A percentile compares a stretch with the other conserved stretches of the same genome.
Conservation (phyloP, 164 flowering plant genomes). For the Chimonanthus salicifolius region DNA sequence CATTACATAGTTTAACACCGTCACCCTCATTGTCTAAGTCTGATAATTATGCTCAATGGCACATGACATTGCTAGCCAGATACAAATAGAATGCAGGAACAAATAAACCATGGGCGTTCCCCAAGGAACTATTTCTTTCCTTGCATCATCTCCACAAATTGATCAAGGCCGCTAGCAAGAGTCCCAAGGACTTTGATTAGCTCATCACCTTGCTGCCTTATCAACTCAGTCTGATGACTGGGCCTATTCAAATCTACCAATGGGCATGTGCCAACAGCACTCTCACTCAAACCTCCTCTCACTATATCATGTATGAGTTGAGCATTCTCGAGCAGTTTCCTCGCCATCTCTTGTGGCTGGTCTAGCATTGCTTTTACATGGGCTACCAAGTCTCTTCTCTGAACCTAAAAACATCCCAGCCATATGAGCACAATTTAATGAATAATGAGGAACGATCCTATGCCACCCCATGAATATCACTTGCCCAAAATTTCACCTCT, state of each 20-base stretch:
- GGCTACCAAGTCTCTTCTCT: conserved; percentile 2
- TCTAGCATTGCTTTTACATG: conserved; percentile 4
- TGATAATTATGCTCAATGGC: too few species aligned
- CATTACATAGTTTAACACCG: too few species aligned
- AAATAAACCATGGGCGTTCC: background rate
- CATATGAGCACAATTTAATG: too few species aligned
- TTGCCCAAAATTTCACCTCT: too few species aligned
- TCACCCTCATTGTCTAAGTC: too few species aligned
- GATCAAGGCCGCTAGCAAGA: conserved; percentile 29
- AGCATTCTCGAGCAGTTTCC: too few species aligned
- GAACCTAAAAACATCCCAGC: conserved; percentile 7
- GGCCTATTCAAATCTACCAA: conserved; percentile 14
- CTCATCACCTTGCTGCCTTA: conserved; percentile 47
- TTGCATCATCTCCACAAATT: conserved; percentile 23
- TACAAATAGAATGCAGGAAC: too few species aligned
- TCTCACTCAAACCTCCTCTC: conserved; percentile 17
- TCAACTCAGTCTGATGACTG: conserved; percentile 15
- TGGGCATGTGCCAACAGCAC: background rate
- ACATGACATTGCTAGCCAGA: too few species aligned
- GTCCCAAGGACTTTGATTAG: conserved; percentile 46
- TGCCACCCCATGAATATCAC: too few species aligned
- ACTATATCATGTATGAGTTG: too few species aligned
- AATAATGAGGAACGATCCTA: too few species aligned
- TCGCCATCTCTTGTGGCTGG: conserved; percentile 26
- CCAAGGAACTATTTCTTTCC: background rate